Percentiles rank a stretch among this genome's conserved stretches.
These are phyloP conservation scores for Daldinia childiae DNA, from an alignment of 495 filamentous ascomycete genomes.

Conservation along the genomic window DNA sequence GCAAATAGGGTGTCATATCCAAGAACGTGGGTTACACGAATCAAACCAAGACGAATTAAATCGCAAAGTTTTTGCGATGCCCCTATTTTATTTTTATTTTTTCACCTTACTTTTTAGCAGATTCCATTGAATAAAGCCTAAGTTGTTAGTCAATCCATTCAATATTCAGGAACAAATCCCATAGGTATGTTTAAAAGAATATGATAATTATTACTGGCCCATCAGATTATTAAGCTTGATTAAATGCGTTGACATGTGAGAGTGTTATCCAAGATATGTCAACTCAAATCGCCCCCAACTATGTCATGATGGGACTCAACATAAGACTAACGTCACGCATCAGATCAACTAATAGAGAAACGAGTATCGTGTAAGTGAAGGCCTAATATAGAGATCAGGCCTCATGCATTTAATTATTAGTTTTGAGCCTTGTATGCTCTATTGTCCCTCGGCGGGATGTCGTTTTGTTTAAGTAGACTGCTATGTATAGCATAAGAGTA, in stretches of 20 bases:
- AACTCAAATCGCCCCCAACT: neutral
- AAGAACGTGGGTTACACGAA: slow-evolving; percentile 26
- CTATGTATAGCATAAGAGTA: slow-evolving; percentile 27
- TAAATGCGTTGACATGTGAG: slow-evolving; percentile 23
- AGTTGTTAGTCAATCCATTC: neutral
- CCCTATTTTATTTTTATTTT: slow-evolving; percentile 14
- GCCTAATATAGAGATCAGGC: neutral
- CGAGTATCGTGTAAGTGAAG: neutral
- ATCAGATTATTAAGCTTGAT: neutral
- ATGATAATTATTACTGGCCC: neutral
- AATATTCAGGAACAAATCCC: slow-evolving; percentile 16
- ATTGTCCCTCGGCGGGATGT: slow-evolving; percentile 18
- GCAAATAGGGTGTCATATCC: slow-evolving; percentile 36
- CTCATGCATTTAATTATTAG: slow-evolving; percentile 38
- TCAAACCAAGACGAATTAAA: slow-evolving; percentile 17
- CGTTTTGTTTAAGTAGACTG: slow-evolving; percentile 29
- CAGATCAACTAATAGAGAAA: neutral
- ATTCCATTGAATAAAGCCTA: slow-evolving; percentile 11
- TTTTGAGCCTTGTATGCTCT: slow-evolving; percentile 13
- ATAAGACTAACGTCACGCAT: neutral
- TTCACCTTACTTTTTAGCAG: slow-evolving; percentile 1
- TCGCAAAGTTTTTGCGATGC: slow-evolving; percentile 4
- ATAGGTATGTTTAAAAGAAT: slow-evolving; percentile 1
- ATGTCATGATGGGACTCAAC: neutral
- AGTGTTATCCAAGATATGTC: neutral